Evolutionary conservation across 2,329 filamentous ascomycete genomes (phyloP).

Genomic region (Colletotrichum trifolii): DNA sequence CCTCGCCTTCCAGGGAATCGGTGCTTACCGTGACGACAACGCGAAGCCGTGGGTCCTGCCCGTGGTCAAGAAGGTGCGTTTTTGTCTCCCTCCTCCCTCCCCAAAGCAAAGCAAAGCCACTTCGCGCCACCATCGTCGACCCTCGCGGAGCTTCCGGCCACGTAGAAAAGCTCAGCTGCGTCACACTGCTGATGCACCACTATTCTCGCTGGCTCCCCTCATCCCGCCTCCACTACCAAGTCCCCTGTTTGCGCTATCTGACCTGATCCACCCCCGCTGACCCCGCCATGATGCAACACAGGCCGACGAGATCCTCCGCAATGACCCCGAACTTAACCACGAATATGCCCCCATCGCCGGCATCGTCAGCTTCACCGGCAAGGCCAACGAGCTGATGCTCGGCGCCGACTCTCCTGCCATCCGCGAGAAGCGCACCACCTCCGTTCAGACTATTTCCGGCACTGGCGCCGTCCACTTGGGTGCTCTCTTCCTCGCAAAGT

Average conservation of each 20-base stretch:
- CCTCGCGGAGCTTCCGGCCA: conserved; percentile 9
- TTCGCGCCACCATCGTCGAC: not conserved
- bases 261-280: conserved; percentile 31
- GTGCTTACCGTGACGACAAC: conserved; percentile 93
- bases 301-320: conserved; percentile 90
- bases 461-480: conserved; percentile 96
- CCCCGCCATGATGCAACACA: conserved; percentile 52
- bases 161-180: conserved; percentile 21
- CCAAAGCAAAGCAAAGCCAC: not conserved
- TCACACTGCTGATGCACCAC: conserved; percentile 20
- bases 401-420: conserved; percentile 84
- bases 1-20: conserved; percentile 68
- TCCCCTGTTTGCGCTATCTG: conserved; percentile 5
- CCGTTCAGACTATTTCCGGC: conserved; percentile 95
- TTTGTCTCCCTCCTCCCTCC: not conserved
- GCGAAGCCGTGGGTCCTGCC: conserved; percentile 98
- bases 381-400: conserved; percentile 90
- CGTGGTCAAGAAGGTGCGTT: conserved; percentile 90
- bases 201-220: conserved; percentile 6
- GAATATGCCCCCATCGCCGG: conserved; percentile 98
- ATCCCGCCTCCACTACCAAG: conserved; percentile 6
- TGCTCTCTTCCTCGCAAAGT: conserved; percentile 91
- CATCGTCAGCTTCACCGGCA: conserved; percentile 84
- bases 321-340: conserved; percentile 92
- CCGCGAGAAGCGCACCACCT: conserved; percentile 81